Conservation (phyloP, 768 basidiomycete genomes). For the Xanthoconium stramineum region DNA sequence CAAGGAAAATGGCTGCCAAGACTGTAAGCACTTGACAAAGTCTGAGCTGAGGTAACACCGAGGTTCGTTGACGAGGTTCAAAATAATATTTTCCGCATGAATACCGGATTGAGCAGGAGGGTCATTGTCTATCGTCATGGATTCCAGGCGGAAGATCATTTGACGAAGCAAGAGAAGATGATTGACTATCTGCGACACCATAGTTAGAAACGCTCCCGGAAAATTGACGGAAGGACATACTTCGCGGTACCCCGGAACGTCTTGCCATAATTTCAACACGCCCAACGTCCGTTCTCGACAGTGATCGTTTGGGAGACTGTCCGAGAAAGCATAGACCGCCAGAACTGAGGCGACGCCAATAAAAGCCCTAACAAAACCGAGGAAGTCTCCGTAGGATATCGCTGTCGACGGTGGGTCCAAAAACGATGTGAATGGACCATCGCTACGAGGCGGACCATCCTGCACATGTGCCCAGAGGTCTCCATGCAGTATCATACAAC, state of each 20-base stretch:
- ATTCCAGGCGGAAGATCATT: conserved; percentile 67
- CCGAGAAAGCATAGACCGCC: conserved; percentile 76
- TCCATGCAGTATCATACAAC: conserved; percentile 59
- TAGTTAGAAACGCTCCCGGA: conserved; percentile 4
- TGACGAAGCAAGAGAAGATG: conserved; percentile 70
- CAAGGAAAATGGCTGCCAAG: conserved; percentile 58
- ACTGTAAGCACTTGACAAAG: conserved; percentile 56
- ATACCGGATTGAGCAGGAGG: conserved; percentile 61
- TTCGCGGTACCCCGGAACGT: conserved; percentile 66
- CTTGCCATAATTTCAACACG: conserved; percentile 42
- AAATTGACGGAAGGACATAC: conserved; percentile 37
- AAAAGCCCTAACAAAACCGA: conserved; percentile 61
- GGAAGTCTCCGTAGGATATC: conserved; percentile 54
- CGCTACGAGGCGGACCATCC: conserved; percentile 13
- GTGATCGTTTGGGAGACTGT: conserved; percentile 62
- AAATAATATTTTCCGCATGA: conserved; percentile 66
- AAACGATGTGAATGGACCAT: conserved; percentile 38
- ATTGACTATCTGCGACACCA: conserved; percentile 59
- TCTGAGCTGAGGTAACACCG: conserved; percentile 55
- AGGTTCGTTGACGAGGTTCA: conserved; percentile 59
- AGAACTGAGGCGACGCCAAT: conserved; percentile 66
- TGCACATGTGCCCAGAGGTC: conserved; percentile 39
- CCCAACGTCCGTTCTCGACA: conserved; percentile 65
- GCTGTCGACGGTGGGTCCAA: conserved; percentile 30
- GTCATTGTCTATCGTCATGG: conserved; percentile 63